Evolutionary conservation across 208 protist species (phyloP), one percentile per base, ranked within the genome.

Genomic region (Histomonas meleagridis): DNA sequence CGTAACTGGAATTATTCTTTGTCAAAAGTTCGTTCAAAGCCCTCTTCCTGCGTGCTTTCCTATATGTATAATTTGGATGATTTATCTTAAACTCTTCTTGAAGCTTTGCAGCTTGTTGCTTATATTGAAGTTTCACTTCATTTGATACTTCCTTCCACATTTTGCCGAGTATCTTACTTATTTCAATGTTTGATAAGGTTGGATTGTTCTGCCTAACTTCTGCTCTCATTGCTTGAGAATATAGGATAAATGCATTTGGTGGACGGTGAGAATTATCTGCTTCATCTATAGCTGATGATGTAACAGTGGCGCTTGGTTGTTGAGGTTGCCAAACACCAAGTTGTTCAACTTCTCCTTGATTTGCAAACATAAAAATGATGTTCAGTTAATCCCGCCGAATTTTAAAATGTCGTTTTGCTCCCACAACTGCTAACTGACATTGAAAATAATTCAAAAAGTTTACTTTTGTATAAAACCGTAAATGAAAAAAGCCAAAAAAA

Each of bases 141-240:
- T 79, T 79, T 51, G 70, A 40, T 9, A 79, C 70, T 43, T 79
- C 70, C 40, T 79, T 79, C 70, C 70, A 79, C 70, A 79, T 79
- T 28, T 79, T 79, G 7, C 70, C 70, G 40, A 79, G 70, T n/a
- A 79, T 23, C 46, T 40, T 32, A 35, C 40, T 49, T n/a, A 79
- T 40, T 35, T 79, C 70, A 9, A 40, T 79, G 40, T 79, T 79
- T 9, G 70, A 79, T 5, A 79, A 35, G 4, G 70, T 49, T 79
- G 70, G 70, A 35, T 79, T 79, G 40, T 79, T 18, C 40, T 79
- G 70, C 23, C 70, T 46, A n/a, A 40, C 70, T 35, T 79, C n/a
- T 1, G 70, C 10, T 43, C 70, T 79, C 70, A 79, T 79, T 49
- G 70, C 70, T 35, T 79, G 70, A 35, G 70, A 79, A 51, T 79